Evolutionary conservation across 805 yeast species (phyloP).

Genomic region (Kazachstania africana): DNA sequence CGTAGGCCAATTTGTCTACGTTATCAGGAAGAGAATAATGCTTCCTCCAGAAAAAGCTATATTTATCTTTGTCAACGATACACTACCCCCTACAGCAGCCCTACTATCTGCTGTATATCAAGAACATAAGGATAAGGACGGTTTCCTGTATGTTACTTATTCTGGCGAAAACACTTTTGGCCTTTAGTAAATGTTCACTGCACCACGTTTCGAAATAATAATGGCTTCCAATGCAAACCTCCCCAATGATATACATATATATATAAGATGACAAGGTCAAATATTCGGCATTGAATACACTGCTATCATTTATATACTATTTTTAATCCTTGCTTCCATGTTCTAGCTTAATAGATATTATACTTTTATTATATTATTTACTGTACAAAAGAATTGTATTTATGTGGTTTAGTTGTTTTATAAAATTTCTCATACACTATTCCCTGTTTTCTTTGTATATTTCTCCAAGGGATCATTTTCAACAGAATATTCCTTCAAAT

Average conservation of each 20-base stretch:
- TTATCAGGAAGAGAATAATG: slow-evolving; percentile 89
- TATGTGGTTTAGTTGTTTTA: neutral
- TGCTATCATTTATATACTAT: too few species aligned
- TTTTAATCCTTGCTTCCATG: too few species aligned
- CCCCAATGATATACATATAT: too few species aligned
- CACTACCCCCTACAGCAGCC: slow-evolving; percentile 96
- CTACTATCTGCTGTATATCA: slow-evolving; percentile 90
- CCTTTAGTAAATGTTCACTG: neutral
- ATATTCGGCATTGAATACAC: too few species aligned
- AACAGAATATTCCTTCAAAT: slow-evolving; percentile 35
- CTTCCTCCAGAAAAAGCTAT: slow-evolving; percentile 96
- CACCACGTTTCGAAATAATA: too few species aligned
- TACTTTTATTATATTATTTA: neutral
- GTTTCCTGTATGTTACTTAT: slow-evolving; percentile 88
- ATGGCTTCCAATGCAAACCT: too few species aligned
- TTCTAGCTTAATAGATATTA: too few species aligned
- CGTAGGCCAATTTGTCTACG: slow-evolving; percentile 96
- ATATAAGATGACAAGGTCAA: too few species aligned
- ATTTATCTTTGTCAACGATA: slow-evolving; percentile 92
- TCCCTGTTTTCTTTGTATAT: slow-evolving; percentile 33
- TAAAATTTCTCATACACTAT: slow-evolving; percentile 15
- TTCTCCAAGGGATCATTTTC: slow-evolving; percentile 48
- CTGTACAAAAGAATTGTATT: neutral
- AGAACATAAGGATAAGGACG: slow-evolving; percentile 96
- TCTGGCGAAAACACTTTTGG: slow-evolving; percentile 98